Evolutionary conservation across 208 protist species (phyloP).

Genomic region (Tritrichomonas foetus): DNA sequence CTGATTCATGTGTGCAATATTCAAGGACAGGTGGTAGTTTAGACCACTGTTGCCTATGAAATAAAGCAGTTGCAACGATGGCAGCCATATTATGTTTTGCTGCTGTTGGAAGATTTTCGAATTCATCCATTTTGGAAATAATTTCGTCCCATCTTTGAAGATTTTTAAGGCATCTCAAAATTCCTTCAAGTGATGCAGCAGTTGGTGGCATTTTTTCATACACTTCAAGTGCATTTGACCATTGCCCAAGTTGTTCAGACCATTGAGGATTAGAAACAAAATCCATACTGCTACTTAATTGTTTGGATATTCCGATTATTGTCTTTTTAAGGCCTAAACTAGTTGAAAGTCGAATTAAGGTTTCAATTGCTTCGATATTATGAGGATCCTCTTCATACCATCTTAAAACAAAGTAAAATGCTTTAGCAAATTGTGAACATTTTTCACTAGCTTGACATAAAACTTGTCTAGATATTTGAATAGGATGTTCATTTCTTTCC

Average conservation of each 20-base stretch:
- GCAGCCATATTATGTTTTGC: background rate
- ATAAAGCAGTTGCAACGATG: constrained; percentile 11
- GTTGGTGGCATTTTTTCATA: background rate
- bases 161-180: background rate
- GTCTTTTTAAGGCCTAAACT: background rate
- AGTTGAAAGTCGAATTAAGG: background rate
- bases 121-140: background rate
- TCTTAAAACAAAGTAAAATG: background rate
- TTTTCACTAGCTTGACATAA: background rate
- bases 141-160: background rate
- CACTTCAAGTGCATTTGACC: background rate
- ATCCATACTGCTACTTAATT: too few relatives aligned
- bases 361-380: background rate
- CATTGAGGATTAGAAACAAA: background rate
- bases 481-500: background rate
- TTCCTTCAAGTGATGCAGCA: background rate
- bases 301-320: background rate
- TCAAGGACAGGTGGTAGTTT: background rate
- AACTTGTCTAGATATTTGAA: background rate
- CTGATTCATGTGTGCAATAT: background rate
- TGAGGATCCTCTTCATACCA: background rate
- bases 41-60: background rate
- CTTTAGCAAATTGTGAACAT: background rate
- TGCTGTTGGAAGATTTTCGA: background rate
- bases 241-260: background rate